Percentiles rank a stretch among this genome's conserved stretches.
phyloP scores from a whole-genome alignment of 78 protist species.

The Isochrysis galbana region DNA sequence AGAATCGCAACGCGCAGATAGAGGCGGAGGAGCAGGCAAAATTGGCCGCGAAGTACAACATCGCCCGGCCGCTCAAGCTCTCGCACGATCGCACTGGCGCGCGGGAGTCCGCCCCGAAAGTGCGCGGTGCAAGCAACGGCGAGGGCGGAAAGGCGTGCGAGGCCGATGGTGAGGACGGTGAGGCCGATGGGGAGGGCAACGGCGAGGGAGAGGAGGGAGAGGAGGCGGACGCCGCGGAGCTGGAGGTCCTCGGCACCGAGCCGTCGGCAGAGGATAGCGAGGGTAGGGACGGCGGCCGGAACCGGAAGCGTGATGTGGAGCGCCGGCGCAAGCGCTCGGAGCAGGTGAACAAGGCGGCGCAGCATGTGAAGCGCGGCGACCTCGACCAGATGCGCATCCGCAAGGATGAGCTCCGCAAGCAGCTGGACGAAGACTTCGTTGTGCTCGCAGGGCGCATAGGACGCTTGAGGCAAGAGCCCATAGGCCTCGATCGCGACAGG shows the following conservation, averaged over 20 bases:
- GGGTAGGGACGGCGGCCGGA: too few species aligned
- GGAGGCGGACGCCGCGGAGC: not conserved
- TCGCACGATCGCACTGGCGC: not conserved
- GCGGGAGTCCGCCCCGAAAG: not conserved
- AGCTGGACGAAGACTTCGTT: not conserved
- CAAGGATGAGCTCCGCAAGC: constrained; percentile 22
- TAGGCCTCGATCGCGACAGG: not conserved
- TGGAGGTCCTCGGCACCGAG: not conserved
- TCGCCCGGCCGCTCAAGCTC: not conserved
- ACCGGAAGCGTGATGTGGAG: not conserved
- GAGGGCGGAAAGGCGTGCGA: not conserved
- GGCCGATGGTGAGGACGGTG: not conserved
- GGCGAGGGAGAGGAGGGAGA: not conserved
- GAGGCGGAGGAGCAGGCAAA: constrained; percentile 5
- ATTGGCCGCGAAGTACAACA: not conserved
- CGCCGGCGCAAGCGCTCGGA: not conserved
- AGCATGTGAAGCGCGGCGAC: not conserved
- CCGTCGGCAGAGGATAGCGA: too few species aligned
- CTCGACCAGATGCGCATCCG: not conserved
- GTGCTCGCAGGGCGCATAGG: not conserved
- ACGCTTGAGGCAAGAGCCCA: not conserved
- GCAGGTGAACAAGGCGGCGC: not conserved
- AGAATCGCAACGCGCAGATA: constrained; percentile 8
- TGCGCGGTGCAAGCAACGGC: not conserved
- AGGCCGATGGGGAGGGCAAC: not conserved